Base-by-base conservation (phyloP, 2,329 filamentous ascomycete genomes). In the Aspergillus luchuensis region DNA sequence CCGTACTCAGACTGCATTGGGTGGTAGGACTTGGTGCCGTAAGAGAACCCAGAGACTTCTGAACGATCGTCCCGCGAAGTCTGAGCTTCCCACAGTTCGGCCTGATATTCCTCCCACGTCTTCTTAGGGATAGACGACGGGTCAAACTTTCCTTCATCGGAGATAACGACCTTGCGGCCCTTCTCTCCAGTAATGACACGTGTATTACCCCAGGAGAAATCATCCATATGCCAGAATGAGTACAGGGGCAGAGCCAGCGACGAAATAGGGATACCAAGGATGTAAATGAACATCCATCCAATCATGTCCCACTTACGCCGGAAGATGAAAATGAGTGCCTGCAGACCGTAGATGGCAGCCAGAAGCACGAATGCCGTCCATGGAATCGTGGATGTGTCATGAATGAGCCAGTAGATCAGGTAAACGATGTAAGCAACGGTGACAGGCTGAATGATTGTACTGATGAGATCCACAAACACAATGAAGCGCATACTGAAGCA, bases 401-500 rank as follows among this genome's bases (percentile, higher is more conserved):
- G 80, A 4, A 84, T 77, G 59, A 97, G 79, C 41, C 89, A 84
- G 52, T 92, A 90, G 73, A 99, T 89, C 61, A 99, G 85, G 76
- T 98, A 99, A 59, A 85, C 84, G 67, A 99, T 90, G 74, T 98
- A 99, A 8, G 87, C 91, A 19, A 97, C 84, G 1, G 91, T 95
- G 61, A 97, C 92, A 2, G 95, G 95, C 74, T 96, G 92, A 52
- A 98, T 89, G 58, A 98, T 80, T 1, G 95, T 99, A 58, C 91
- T 95, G 65, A 99, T 82, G 69, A 99, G 82, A 78, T 99, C 95
- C 68, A 99, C 77, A 72, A 99, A 96, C 67, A 99, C 93, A 61
- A 99, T 86, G 78, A 99, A 99, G 71, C 95, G 90, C 95, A 99
- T 99, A 78, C 91, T 96, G 84, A 99, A 99, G 80, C 95, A 99